Evolutionary conservation across 1,284 basidiomycete genomes (phyloP).

Genomic region (Farysia itapuensis): DNA sequence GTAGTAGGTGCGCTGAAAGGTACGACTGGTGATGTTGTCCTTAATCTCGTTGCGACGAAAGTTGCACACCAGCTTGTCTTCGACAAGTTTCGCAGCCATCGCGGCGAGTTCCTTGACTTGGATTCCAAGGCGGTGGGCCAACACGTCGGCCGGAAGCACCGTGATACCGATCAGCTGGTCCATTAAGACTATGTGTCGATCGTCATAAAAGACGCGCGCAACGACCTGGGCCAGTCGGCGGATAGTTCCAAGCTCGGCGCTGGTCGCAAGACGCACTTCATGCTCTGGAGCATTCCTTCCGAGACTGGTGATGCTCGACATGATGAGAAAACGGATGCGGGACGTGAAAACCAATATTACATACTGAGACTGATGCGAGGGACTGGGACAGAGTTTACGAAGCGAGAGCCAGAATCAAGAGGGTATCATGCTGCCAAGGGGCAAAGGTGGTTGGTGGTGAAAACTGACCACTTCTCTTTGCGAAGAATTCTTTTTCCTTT

Average conservation of each 20-base stretch:
- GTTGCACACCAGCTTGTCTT: constrained; percentile 71
- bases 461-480: too few species aligned
- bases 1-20: constrained; percentile 68
- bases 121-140: constrained; percentile 82
- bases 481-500: too few species aligned
- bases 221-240: constrained; percentile 80
- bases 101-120: constrained; percentile 92
- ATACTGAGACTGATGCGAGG: neutral
- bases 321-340: constrained; percentile 1
- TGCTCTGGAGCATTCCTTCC: constrained; percentile 21
- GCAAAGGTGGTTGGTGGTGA: too few species aligned
- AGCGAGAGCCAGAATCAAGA: neutral
- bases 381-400: neutral
- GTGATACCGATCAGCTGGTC: constrained; percentile 87
- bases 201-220: constrained; percentile 89
- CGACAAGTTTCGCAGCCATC: constrained; percentile 80
- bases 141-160: constrained; percentile 87
- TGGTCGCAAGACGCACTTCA: constrained; percentile 39
- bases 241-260: constrained; percentile 48
- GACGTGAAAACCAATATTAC: neutral
- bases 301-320: constrained; percentile 18
- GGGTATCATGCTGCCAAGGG: constrained; percentile 1
- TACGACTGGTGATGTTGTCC: constrained; percentile 30
- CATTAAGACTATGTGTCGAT: constrained; percentile 84
- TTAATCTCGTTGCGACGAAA: constrained; percentile 55